Conservation (phyloP, 2,329 filamentous ascomycete species). For the Elsinoe perseae region DNA sequence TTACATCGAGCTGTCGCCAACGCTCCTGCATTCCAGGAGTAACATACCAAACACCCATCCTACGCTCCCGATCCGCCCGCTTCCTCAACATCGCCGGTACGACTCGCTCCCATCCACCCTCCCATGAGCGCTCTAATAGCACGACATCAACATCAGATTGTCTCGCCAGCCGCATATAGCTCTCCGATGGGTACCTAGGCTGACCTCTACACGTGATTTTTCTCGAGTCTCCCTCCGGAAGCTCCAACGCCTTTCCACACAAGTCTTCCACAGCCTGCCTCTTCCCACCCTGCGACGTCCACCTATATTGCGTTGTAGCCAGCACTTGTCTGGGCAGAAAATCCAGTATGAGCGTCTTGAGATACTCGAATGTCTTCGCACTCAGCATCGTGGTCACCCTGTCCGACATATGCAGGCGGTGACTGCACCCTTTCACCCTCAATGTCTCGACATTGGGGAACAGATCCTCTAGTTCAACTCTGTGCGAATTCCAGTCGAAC, state of each 20-base stretch:
- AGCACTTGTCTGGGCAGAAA: not conserved
- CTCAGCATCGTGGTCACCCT: not conserved
- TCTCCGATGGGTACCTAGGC: not conserved
- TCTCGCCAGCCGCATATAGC: not conserved
- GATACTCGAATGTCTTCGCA: not conserved
- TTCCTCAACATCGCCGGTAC: not conserved
- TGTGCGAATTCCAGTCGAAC: not conserved
- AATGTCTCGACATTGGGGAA: not conserved
- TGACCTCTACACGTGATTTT: not conserved
- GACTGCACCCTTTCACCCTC: not conserved
- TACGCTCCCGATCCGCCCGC: not conserved
- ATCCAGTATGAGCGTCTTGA: not conserved
- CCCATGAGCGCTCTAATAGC: not conserved
- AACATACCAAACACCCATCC: not conserved
- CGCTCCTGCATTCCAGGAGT: not conserved
- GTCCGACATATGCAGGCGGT: not conserved
- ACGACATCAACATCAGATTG: not conserved
- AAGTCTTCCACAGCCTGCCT: not conserved
- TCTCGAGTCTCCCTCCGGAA: not conserved
- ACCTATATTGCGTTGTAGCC: not conserved
- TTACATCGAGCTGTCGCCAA: not conserved
- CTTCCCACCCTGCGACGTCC: not conserved
- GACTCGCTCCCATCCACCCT: not conserved
- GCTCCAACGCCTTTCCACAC: not conserved
- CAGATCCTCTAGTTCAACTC: not conserved